phyloP scores from a whole-genome alignment of 129 eudicot species.

The Arctium lappa region DNA sequence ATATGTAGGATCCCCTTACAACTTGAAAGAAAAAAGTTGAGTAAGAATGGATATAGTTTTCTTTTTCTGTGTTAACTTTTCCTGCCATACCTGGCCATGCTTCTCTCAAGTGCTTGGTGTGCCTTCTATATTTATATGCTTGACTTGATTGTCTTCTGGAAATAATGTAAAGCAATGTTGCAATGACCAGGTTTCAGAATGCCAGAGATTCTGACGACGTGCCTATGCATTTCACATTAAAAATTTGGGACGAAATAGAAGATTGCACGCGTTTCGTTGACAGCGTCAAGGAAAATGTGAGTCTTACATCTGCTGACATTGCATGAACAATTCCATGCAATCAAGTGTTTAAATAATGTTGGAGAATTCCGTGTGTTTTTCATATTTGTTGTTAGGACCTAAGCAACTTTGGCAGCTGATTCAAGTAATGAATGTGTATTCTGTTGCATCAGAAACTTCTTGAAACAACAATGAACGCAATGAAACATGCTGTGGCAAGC shows the following conservation, averaged over 20 bases:
- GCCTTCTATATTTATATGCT: neutral
- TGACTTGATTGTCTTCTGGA: neutral
- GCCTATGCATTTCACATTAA: conserved; percentile 49
- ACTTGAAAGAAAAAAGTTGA: too few species aligned
- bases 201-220: conserved; percentile 48
- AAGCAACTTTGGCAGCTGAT: neutral
- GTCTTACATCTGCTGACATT: conserved; percentile 11
- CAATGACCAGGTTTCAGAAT: conserved; percentile 51
- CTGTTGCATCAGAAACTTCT: conserved; percentile 65
- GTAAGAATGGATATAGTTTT: too few species aligned
- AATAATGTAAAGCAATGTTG: conserved; percentile 12
- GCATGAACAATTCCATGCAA: neutral
- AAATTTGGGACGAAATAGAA: conserved; percentile 60
- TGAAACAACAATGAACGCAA: conserved; percentile 56
- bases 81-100: neutral
- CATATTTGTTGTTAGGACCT: neutral
- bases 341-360: neutral
- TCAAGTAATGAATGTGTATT: neutral
- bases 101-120: neutral
- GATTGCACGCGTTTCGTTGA: conserved; percentile 18
- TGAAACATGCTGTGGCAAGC: conserved; percentile 69
- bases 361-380: neutral
- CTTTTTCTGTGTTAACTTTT: neutral
- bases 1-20: too few species aligned
- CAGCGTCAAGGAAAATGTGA: conserved; percentile 37